Conservation (phyloP, 2,329 filamentous ascomycete genomes). For the Penicillium sp. region DNA sequence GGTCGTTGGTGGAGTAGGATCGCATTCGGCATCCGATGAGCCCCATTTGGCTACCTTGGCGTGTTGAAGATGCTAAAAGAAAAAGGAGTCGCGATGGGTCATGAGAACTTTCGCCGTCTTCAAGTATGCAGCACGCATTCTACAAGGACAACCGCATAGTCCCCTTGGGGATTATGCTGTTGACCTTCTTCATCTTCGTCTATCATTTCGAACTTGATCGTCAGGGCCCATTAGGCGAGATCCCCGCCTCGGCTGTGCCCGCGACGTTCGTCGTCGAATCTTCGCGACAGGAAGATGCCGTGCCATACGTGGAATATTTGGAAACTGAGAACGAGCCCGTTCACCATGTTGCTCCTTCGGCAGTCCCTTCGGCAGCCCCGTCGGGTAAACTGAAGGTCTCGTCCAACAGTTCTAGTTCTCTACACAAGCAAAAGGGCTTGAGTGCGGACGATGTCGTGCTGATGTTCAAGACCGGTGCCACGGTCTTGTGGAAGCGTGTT, state of each 20-base stretch:
- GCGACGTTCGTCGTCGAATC: slow-evolving; percentile 6
- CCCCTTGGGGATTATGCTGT: slow-evolving; percentile 24
- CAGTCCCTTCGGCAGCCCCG: slow-evolving; percentile 2
- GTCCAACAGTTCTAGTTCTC: not conserved
- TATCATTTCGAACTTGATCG: slow-evolving; percentile 26
- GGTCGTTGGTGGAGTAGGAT: slow-evolving; percentile 3
- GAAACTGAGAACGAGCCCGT: slow-evolving; percentile 1
- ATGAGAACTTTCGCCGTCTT: not conserved
- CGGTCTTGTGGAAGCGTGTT: slow-evolving; percentile 26
- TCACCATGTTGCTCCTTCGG: slow-evolving; percentile 7
- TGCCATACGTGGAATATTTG: not conserved
- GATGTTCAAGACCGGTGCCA: slow-evolving; percentile 28
- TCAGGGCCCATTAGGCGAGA: slow-evolving; percentile 11
- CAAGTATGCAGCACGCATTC: slow-evolving; percentile 14
- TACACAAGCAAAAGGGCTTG: slow-evolving; percentile 2
- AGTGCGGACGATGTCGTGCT: slow-evolving; percentile 10
- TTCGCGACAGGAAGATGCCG: not conserved
- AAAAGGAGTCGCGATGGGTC: slow-evolving; percentile 8
- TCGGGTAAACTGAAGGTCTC: not conserved
- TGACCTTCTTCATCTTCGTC: slow-evolving; percentile 21
- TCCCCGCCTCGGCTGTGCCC: slow-evolving; percentile 1
- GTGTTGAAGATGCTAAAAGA: not conserved
- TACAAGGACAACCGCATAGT: slow-evolving; percentile 27
- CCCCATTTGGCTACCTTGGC: not conserved
- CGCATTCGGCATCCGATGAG: not conserved